Percentiles rank a stretch among this genome's conserved stretches.
phyloP scores from a whole-genome alignment of 2,329 filamentous ascomycete species.

The Ophidiomyces ophidiicola region DNA sequence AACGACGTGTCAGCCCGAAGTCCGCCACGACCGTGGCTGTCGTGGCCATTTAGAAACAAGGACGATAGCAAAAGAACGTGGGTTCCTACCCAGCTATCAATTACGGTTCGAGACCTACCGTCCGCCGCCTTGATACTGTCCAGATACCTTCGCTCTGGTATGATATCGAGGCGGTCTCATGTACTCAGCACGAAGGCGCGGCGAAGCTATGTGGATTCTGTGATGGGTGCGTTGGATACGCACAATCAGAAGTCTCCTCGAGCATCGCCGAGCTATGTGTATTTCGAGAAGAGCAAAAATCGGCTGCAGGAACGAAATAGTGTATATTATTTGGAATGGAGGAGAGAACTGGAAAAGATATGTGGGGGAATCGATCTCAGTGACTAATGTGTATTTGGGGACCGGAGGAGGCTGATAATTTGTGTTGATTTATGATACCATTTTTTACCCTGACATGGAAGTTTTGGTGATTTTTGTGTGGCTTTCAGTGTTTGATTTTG shows the following conservation, averaged over 20 bases:
- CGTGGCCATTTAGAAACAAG: background rate
- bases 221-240: constrained; percentile 13
- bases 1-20: background rate
- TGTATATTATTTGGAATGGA: constrained; percentile 29
- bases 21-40: background rate
- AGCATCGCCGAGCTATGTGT: constrained; percentile 25
- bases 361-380: constrained; percentile 27
- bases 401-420: background rate
- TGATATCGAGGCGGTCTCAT: constrained; percentile 9
- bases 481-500: too few species aligned
- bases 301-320: constrained; percentile 26
- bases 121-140: constrained; percentile 10
- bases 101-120: constrained; percentile 9
- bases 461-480: too few species aligned
- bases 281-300: constrained; percentile 29
- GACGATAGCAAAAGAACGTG: constrained; percentile 3
- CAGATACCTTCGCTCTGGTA: constrained; percentile 4
- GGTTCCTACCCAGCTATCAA: constrained; percentile 9
- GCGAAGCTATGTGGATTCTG: constrained; percentile 16
- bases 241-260: constrained; percentile 16
- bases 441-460: too few species aligned
- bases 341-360: constrained; percentile 25
- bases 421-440: background rate
- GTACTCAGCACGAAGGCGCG: constrained; percentile 7
- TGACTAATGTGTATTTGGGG: constrained; percentile 6